phyloP scores from a whole-genome alignment of 371 early-diverging fungal genomes.

The Rhizopus microsporus region DNA sequence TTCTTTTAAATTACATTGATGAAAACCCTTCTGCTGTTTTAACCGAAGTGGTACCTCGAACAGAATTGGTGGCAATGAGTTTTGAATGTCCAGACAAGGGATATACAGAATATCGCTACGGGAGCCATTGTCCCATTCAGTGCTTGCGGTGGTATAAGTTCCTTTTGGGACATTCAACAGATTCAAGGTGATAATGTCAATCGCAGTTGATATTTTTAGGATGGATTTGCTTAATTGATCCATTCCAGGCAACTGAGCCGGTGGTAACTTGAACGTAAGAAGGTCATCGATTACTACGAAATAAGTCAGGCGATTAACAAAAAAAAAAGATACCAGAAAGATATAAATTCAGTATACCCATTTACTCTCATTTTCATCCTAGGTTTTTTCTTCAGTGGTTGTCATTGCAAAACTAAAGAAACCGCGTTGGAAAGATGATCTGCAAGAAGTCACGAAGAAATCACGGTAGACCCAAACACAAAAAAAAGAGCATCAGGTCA shows the following conservation, averaged over 20 bases:
- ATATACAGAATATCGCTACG: no score
- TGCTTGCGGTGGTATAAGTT: not conserved
- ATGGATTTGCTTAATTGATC: constrained; percentile 6
- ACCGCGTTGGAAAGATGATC: not conserved
- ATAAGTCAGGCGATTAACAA: constrained; percentile 3
- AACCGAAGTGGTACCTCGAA: constrained; percentile 8
- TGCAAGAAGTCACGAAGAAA: no score
- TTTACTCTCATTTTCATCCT: constrained; percentile 1
- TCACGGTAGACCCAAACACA: no score
- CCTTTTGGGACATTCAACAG: constrained; percentile 1
- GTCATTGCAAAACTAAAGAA: constrained; percentile 2
- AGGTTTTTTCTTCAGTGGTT: constrained; percentile 2
- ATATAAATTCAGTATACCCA: constrained; percentile 1
- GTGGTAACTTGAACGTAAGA: not conserved
- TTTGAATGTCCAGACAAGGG: not conserved
- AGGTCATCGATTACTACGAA: constrained; percentile 2
- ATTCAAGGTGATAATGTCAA: not conserved
- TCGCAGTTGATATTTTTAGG: not conserved
- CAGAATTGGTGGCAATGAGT: not conserved
- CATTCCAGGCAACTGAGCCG: constrained; percentile 3
- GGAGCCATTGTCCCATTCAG: no score
- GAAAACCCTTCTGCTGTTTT: constrained; percentile 18
- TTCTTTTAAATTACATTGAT: constrained; percentile 16
- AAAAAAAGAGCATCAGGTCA: no score
- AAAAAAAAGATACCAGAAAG: not conserved